Evolutionary conservation across 495 filamentous ascomycete genomes (phyloP).

Genomic region (Emericellopsis terricola): DNA sequence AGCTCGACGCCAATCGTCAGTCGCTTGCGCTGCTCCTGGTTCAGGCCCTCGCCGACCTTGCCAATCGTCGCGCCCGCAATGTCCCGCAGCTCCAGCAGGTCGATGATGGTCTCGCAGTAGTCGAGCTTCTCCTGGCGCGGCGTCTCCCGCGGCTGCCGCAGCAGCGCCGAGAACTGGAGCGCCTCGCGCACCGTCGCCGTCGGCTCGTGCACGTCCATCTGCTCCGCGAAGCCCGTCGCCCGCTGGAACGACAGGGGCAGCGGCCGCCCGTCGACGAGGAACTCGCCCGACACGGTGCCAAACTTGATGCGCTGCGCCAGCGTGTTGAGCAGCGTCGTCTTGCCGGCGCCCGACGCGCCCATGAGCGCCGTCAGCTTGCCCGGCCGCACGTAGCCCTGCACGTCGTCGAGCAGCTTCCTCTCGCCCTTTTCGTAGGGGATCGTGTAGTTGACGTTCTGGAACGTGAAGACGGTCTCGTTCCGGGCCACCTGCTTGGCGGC

Average conservation of each 20-base stretch:
- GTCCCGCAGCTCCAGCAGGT: slow-evolving; percentile 55
- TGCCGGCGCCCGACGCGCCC: slow-evolving; percentile 66
- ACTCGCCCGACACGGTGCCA: slow-evolving; percentile 36
- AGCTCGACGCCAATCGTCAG: slow-evolving; percentile 60
- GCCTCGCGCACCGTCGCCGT: slow-evolving; percentile 58
- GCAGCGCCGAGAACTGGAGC: slow-evolving; percentile 47
- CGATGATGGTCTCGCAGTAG: slow-evolving; percentile 54
- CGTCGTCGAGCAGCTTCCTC: slow-evolving; percentile 38
- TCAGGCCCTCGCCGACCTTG: slow-evolving; percentile 45
- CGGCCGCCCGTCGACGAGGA: slow-evolving; percentile 31
- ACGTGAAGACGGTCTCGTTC: slow-evolving; percentile 41
- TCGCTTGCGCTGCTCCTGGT: slow-evolving; percentile 56
- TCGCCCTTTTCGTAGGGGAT: slow-evolving; percentile 45
- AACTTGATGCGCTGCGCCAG: slow-evolving; percentile 46
- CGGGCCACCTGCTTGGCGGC: slow-evolving; percentile 4
- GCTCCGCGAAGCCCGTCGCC: slow-evolving; percentile 60
- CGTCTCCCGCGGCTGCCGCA: slow-evolving; percentile 45
- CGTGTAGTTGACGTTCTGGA: slow-evolving; percentile 48
- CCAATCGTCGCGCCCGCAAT: slow-evolving; percentile 56
- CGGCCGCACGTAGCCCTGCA: slow-evolving; percentile 53
- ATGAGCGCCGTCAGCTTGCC: slow-evolving; percentile 24
- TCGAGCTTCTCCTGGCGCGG: slow-evolving; percentile 34
- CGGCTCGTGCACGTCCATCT: slow-evolving; percentile 52
- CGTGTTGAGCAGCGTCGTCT: slow-evolving; percentile 52
- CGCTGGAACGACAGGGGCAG: slow-evolving; percentile 58